Evolutionary conservation across 2,329 filamentous ascomycete species (phyloP).

Genomic region (Paraphaeosphaeria sporulosa): DNA sequence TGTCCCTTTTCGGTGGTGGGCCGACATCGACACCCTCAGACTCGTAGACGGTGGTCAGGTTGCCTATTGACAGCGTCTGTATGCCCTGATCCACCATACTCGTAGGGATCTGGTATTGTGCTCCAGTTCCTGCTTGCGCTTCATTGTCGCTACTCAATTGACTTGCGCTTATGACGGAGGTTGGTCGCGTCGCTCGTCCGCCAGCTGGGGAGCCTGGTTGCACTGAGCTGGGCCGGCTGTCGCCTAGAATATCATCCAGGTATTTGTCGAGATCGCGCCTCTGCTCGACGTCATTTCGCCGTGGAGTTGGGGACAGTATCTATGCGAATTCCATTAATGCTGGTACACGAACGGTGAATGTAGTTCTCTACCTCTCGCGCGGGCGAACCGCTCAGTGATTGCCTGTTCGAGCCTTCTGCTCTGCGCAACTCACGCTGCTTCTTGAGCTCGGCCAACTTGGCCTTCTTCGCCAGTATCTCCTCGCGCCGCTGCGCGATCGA

Average conservation of each 20-base stretch:
- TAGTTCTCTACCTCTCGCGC: constrained; percentile 70
- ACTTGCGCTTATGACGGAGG: constrained; percentile 82
- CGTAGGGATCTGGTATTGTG: constrained; percentile 24
- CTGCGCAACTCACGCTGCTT: constrained; percentile 85
- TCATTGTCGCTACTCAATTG: constrained; percentile 77
- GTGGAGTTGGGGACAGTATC: constrained; percentile 74
- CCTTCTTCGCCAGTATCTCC: constrained; percentile 96
- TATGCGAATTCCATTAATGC: constrained; percentile 45
- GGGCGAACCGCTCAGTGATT: constrained; percentile 66
- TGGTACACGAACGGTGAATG: neutral
- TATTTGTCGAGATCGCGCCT: constrained; percentile 82
- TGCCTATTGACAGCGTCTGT: constrained; percentile 77
- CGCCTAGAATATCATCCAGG: constrained; percentile 83
- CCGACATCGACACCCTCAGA: constrained; percentile 75
- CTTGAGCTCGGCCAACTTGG: constrained; percentile 95
- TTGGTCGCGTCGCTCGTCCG: constrained; percentile 74
- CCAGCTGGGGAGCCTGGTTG: constrained; percentile 60
- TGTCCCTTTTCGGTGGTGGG: constrained; percentile 67
- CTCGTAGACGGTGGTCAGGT: constrained; percentile 81
- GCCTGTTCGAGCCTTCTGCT: constrained; percentile 74
- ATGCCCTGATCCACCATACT: constrained; percentile 54
- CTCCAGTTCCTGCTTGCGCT: constrained; percentile 45
- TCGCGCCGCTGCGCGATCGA: constrained; percentile 81
- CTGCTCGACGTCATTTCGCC: constrained; percentile 66
- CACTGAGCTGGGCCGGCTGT: constrained; percentile 75